These are phyloP conservation scores for Cordyceps militaris DNA, from an alignment of 2,329 filamentous ascomycete genomes.

Conservation along the genomic window DNA sequence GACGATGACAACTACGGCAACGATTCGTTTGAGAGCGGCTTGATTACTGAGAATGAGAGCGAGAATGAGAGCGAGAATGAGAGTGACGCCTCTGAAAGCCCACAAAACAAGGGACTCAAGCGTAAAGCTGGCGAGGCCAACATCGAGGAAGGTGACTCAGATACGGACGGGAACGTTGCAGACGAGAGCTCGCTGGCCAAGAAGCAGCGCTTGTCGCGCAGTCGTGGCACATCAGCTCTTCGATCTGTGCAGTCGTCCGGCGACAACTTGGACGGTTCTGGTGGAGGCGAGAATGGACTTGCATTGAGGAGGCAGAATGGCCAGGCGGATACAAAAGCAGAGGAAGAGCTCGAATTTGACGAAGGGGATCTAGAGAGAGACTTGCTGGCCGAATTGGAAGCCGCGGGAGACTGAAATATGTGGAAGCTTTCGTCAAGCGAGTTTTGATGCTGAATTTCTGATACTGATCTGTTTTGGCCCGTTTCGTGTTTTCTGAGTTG, in stretches of 20 bases:
- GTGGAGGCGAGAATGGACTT: conserved; percentile 15
- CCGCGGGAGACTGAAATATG: conserved; percentile 21
- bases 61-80: conserved; percentile 20
- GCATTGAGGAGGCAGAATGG: not conserved
- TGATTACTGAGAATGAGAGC: no score
- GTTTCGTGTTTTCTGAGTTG: not conserved
- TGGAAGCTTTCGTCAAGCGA: not conserved
- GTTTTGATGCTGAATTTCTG: not conserved
- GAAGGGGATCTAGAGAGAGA: conserved; percentile 57
- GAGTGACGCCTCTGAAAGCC: conserved; percentile 22
- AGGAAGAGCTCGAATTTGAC: conserved; percentile 35
- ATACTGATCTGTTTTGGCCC: not conserved
- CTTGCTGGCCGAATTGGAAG: conserved; percentile 53
- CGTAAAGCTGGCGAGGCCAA: conserved; percentile 25
- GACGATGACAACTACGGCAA: conserved; percentile 18
- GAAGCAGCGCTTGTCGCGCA: conserved; percentile 42
- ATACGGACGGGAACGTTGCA: conserved; percentile 22
- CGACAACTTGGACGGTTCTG: conserved; percentile 18
- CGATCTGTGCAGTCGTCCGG: conserved; percentile 38
- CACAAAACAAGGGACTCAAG: conserved; percentile 24
- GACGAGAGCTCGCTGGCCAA: conserved; percentile 40
- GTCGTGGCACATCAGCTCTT: conserved; percentile 38
- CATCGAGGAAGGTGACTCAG: conserved; percentile 27
- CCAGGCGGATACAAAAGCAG: conserved; percentile 19
- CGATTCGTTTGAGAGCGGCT: not conserved